Evolutionary conservation across 2,329 filamentous ascomycete species (phyloP), one percentile per base, ranked within the genome.

Genomic region (Nigrograna mackinnonii): DNA sequence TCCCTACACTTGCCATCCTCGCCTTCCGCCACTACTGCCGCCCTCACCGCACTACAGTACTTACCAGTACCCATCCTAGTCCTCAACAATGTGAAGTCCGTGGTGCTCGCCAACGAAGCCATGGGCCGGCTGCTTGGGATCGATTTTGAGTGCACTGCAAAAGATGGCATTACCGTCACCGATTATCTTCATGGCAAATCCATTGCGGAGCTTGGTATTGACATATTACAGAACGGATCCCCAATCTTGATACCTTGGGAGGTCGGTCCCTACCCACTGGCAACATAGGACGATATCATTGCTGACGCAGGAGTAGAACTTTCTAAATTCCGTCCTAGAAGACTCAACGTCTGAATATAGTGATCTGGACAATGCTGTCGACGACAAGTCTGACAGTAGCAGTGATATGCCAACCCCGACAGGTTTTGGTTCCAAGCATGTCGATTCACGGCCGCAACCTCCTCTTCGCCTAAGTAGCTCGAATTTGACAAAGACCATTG

Each of bases 41-140:
- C 65, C 5, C 49, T 68, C n/a, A 62, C 65, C 12, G 83, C 86
- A 4, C 71, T 91, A 67, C 85, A 88, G 57, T 89, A 87, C 58
- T 73, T 91, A 4, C 88, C 87, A 0, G 81, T 89, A 35, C 87
- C 87, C 0, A 64, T 89, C 4, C 64, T 91, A 24, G 82, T 91
- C 1, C 70, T 91, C 24, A 85, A 84, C 37, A 80, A 77, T 24
- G 58, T 80, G 21, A 91, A 90, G 66, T 87, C 84, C 0, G 79
- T 91, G 3, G 77, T 87, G 1, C 67, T 91, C 30, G 87, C 86
- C 22, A 91, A 91, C 55, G 85, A 90, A 53, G 84, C 87, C 16
- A 85, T 90, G 80, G 85, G 83, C 1, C 77, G 82, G 41, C 69
- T 91, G 55, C 69, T 91, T 17, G 84, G 82, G 4, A 73, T 87